These are phyloP conservation scores for Cladosporium colombiae DNA, from an alignment of 2,329 filamentous ascomycete genomes.

Conservation along the genomic window DNA sequence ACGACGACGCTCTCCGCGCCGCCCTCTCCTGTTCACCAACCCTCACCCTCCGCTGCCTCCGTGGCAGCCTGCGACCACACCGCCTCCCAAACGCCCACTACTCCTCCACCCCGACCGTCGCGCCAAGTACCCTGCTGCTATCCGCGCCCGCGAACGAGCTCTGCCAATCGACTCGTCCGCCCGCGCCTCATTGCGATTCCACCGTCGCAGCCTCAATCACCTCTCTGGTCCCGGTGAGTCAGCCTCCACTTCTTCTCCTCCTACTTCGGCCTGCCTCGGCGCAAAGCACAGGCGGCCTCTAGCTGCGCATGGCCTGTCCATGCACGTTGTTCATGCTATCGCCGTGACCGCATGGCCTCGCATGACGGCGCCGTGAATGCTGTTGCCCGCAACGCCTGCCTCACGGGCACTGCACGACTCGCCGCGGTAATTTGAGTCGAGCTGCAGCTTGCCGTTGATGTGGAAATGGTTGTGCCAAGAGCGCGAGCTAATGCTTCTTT, in stretches of 20 bases:
- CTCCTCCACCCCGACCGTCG: constrained; percentile 5
- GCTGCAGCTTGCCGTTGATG: constrained; percentile 18
- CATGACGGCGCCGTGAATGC: constrained; percentile 11
- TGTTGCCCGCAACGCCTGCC: constrained; percentile 11
- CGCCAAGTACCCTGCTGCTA: constrained; percentile 17
- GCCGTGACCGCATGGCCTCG: constrained; percentile 1
- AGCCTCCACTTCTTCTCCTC: constrained; percentile 6
- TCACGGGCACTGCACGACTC: constrained; percentile 11
- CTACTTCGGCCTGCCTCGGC: constrained; percentile 11
- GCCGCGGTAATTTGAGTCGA: constrained; percentile 12
- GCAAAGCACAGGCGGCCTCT: background rate
- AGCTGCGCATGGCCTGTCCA: background rate
- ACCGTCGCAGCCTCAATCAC: constrained; percentile 15
- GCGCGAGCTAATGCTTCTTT: constrained; percentile 11
- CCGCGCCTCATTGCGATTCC: constrained; percentile 8
- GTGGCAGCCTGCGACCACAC: constrained; percentile 9
- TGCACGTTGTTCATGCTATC: constrained; percentile 2
- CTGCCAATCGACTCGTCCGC: constrained; percentile 12
- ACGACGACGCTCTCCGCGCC: background rate
- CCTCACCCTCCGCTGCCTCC: background rate
- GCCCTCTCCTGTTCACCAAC: background rate
- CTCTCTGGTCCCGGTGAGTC: constrained; percentile 11
- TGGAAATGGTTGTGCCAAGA: constrained; percentile 10
- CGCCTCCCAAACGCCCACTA: constrained; percentile 5
- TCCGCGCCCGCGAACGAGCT: constrained; percentile 13